Base-by-base conservation (phyloP, 352 stramenopile genomes). In the Pythium plurisporium region DNA sequence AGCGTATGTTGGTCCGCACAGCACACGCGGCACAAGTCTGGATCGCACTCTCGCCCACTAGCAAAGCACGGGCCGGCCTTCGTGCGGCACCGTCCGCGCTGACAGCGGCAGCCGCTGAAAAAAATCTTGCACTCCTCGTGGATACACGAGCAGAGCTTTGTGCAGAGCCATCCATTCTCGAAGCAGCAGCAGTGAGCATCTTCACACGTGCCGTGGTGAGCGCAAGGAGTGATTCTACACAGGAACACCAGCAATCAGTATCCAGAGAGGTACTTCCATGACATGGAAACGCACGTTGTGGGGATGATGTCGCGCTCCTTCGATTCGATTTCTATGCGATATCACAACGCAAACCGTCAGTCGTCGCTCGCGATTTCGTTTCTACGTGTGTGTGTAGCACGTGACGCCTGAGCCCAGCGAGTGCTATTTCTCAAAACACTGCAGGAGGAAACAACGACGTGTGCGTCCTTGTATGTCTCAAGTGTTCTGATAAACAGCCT, bases 51-150 rank as follows among this genome's bases (percentile, higher is more conserved):
- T 10, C 94, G 70, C 19, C 85, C 82, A 0, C 87, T 73, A 25
- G 87, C 89, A 60, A 91, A 96, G 68, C 95, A 98, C 4, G 89
- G 79, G 67, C 94, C 98, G 5, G 73, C 68, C 36, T 93, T 93
- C 8, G 80, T 93, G 20, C 69, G 76, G 62, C 92, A 98, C 14
- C 82, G 75, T 26, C 83, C 87, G 31, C 65, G 70, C 33, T 76
- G 67, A 51, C 95, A 98, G 20, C 80, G 74, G 57, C 95, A 98
- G 27, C 95, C 95, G 12, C 42, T 55, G 59, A 86, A 94, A 29
- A 96, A 95, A 56, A 97, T 97, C 31, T 74, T 78, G 73, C 89
- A 97, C 4, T 79, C 72, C 4, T 73, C 64, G 42, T 88, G 70
- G 19, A 86, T 55, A 50, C 86, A 98, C 23, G 77, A 68, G 65